These are phyloP conservation scores for Termitomyces sp. DNA, from an alignment of 768 basidiomycete genomes.

Conservation along the genomic window DNA sequence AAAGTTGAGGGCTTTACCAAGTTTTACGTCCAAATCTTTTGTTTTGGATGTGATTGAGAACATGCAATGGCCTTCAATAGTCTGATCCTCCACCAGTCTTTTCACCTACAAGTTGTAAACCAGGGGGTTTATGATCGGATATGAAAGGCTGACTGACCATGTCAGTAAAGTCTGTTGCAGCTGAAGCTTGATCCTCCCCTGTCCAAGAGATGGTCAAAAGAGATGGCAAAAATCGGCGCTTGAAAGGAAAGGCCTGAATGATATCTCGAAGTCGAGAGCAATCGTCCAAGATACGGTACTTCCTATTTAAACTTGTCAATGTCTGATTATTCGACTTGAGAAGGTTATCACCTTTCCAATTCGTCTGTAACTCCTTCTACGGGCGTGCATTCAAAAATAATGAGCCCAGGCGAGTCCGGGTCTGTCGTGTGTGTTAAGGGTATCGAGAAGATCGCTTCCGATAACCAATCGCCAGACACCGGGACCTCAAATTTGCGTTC, in stretches of 20 bases:
- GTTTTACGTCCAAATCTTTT: slow-evolving; percentile 54
- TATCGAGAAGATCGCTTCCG: slow-evolving; percentile 58
- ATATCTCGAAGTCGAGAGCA: slow-evolving; percentile 66
- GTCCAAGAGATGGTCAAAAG: slow-evolving; percentile 61
- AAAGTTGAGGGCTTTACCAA: slow-evolving; percentile 34
- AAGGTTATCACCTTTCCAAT: slow-evolving; percentile 49
- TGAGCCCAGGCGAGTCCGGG: slow-evolving; percentile 52
- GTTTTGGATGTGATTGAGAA: slow-evolving; percentile 46
- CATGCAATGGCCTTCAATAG: slow-evolving; percentile 35
- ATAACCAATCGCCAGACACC: slow-evolving; percentile 55
- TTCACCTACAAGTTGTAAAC: slow-evolving; percentile 32
- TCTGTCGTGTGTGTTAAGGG: slow-evolving; percentile 31
- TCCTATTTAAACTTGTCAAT: slow-evolving; percentile 31
- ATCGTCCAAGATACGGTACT: slow-evolving; percentile 69
- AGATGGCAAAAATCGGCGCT: slow-evolving; percentile 58
- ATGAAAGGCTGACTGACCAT: slow-evolving; percentile 42
- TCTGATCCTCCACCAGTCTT: slow-evolving; percentile 40
- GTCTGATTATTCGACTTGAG: slow-evolving; percentile 2
- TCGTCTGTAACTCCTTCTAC: slow-evolving; percentile 57
- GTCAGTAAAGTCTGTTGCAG: slow-evolving; percentile 44
- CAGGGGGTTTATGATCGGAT: background rate
- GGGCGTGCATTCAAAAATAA: slow-evolving; percentile 75
- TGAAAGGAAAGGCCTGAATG: slow-evolving; percentile 44
- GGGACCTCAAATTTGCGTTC: slow-evolving; percentile 73
- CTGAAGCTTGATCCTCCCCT: slow-evolving; percentile 32